phyloP scores from a whole-genome alignment of 2,329 filamentous ascomycete species.

The Fusarium nanum region DNA sequence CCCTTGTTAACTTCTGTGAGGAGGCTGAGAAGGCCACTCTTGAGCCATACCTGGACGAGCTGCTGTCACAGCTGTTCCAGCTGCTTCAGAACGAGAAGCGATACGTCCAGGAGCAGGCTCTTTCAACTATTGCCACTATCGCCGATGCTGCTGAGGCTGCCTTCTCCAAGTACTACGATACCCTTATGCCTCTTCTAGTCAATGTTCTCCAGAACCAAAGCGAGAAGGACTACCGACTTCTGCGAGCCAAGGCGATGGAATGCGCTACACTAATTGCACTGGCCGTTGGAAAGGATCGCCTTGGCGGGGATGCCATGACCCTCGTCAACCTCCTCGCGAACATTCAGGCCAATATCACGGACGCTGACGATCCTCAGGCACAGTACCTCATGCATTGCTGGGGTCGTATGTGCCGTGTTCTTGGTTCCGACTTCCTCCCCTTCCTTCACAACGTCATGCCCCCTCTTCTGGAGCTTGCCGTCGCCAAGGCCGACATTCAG shows the following conservation, averaged over 20 bases:
- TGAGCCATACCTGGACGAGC: slow-evolving; percentile 90
- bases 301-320: slow-evolving; percentile 86
- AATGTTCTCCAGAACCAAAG: slow-evolving; percentile 89
- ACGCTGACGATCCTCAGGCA: slow-evolving; percentile 93
- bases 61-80: slow-evolving; percentile 86
- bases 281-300: slow-evolving; percentile 92
- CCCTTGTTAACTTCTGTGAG: slow-evolving; percentile 98
- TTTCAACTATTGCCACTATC: slow-evolving; percentile 98
- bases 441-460: slow-evolving; percentile 96
- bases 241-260: slow-evolving; percentile 98
- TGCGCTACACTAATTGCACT: slow-evolving; percentile 96
- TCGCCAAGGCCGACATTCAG: slow-evolving; percentile 97
- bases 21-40: slow-evolving; percentile 93
- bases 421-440: slow-evolving; percentile 89
- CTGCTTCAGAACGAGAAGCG: slow-evolving; percentile 92
- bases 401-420: slow-evolving; percentile 97
- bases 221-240: slow-evolving; percentile 89
- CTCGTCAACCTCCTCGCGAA: slow-evolving; percentile 88
- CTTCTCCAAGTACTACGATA: slow-evolving; percentile 95
- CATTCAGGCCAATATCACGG: slow-evolving; percentile 87
- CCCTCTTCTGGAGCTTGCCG: slow-evolving; percentile 88
- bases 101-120: slow-evolving; percentile 96
- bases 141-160: slow-evolving; percentile 97
- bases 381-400: slow-evolving; percentile 99
- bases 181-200: slow-evolving; percentile 93